A percentile compares a stretch with the other conserved stretches of the same genome.
These are phyloP conservation scores for Hydnomerulius pinastri DNA, from an alignment of 768 basidiomycete genomes.

Conservation along the genomic window DNA sequence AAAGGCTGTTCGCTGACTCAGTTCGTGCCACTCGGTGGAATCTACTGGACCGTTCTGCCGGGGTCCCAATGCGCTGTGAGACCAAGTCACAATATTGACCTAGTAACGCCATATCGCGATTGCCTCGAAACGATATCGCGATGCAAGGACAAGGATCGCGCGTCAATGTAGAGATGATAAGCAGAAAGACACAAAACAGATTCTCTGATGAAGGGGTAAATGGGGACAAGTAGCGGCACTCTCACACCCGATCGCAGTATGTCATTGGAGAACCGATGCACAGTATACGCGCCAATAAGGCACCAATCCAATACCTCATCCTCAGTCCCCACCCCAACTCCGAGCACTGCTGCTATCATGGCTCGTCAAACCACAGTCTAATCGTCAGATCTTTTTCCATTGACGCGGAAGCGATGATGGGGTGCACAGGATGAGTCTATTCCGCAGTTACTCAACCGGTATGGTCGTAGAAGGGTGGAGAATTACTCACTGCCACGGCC, in stretches of 20 bases:
- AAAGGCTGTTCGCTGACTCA: no score
- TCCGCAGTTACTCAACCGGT: constrained; percentile 11
- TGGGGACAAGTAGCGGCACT: no score
- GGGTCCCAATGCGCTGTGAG: neutral
- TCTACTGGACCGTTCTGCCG: neutral
- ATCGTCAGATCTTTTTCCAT: constrained; percentile 89
- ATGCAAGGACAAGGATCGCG: no score
- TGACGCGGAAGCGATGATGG: constrained; percentile 83
- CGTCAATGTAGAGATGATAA: no score
- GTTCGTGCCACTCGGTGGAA: neutral
- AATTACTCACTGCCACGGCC: constrained; percentile 65
- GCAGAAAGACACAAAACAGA: no score
- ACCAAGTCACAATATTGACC: neutral
- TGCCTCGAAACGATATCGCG: no score
- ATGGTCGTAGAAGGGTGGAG: constrained; percentile 4
- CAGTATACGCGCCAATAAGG: no score
- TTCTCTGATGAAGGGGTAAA: no score
- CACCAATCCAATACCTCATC: no score
- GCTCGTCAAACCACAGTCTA: constrained; percentile 71
- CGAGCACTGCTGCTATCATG: neutral
- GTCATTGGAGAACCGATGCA: no score
- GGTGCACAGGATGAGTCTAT: constrained; percentile 75
- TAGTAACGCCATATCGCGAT: no score
- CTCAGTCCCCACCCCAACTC: neutral
- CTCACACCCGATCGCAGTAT: no score